Conservation (phyloP, 148 eudicot genomes). For the Polygonum maritimum region DNA sequence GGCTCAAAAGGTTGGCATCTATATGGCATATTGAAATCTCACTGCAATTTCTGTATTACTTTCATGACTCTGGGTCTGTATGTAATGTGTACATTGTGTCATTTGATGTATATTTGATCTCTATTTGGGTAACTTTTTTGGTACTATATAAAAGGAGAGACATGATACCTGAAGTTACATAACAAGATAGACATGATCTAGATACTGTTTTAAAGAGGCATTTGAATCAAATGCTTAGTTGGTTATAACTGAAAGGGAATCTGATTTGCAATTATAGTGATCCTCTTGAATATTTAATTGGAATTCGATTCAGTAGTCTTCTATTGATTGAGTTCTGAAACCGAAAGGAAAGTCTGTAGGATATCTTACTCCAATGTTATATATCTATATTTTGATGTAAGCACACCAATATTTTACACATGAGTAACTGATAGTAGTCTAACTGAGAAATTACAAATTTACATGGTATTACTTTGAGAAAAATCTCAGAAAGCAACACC, state of each 20-base stretch:
- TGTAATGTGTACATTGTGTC: neutral
- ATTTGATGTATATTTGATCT: neutral
- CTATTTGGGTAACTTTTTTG: neutral
- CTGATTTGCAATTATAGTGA: neutral
- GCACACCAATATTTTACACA: neutral
- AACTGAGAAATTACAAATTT: neutral
- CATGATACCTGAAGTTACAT: neutral
- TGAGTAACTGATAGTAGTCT: neutral
- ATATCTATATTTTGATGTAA: neutral
- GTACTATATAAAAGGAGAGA: neutral
- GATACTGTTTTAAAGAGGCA: neutral
- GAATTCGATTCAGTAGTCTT: neutral
- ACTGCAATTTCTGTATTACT: neutral
- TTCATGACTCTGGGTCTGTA: neutral
- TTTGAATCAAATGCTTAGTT: neutral
- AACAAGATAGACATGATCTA: neutral
- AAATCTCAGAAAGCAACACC: neutral
- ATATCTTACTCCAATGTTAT: neutral
- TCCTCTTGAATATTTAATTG: neutral
- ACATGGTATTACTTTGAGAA: neutral
- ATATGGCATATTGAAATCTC: neutral
- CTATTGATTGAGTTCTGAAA: neutral
- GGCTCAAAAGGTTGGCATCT: conserved; percentile 65
- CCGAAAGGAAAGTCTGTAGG: neutral
- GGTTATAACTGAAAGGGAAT: neutral